phyloP scores from a whole-genome alignment of 140 eudicot species.

The Stevia rebaudiana region DNA sequence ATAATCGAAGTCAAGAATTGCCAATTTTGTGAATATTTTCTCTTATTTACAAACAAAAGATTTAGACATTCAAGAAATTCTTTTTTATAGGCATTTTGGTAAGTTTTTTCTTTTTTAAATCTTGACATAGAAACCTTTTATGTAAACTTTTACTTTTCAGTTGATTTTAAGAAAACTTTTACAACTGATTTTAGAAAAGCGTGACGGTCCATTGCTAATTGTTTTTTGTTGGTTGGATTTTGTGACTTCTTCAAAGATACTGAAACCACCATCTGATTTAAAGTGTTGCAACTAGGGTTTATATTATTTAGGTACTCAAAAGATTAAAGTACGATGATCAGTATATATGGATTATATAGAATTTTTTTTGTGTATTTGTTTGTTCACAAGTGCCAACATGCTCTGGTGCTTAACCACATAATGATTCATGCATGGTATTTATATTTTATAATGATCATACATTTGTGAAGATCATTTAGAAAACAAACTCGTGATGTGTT shows the following conservation, averaged over 20 bases:
- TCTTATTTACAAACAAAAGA: neutral
- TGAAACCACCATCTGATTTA: neutral
- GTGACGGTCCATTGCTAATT: neutral
- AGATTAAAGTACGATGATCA: too few relatives aligned
- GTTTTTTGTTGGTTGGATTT: conserved; percentile 4
- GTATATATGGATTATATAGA: too few relatives aligned
- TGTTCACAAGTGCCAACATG: too few relatives aligned
- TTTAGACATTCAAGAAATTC: neutral
- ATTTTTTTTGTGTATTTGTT: too few relatives aligned
- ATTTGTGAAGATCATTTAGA: too few relatives aligned
- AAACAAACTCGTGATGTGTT: too few relatives aligned
- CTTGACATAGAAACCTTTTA: neutral
- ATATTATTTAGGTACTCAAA: too few relatives aligned
- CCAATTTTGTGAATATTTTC: neutral
- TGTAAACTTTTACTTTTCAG: neutral
- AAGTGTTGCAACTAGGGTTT: too few relatives aligned
- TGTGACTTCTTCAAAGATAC: neutral
- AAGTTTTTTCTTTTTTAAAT: neutral
- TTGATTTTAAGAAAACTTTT: neutral
- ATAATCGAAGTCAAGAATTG: neutral
- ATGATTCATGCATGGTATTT: too few relatives aligned
- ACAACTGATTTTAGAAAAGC: neutral
- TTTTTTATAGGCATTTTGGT: neutral
- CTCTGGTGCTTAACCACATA: too few relatives aligned
- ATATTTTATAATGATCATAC: too few relatives aligned